Evolutionary conservation across 2,329 filamentous ascomycete species (phyloP), one percentile per base, ranked within the genome.

Genomic region (Tolypocladium capitatum): DNA sequence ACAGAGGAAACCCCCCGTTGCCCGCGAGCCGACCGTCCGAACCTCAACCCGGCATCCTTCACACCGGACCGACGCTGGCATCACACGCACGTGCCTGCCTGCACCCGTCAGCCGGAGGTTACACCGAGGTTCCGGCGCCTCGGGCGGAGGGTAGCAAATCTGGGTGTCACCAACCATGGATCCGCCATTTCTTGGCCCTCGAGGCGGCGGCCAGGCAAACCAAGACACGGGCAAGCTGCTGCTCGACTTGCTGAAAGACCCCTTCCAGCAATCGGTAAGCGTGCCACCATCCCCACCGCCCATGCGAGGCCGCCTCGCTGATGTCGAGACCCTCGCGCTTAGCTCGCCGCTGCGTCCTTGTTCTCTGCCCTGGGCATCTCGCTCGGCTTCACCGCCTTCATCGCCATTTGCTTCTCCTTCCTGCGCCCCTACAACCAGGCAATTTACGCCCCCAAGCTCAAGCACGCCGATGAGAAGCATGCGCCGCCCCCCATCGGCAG

Each of bases 381-480:
- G 3, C 62, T 96, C 41, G 84, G 80, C 48, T 71, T 92, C 60
- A 87, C 88, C 9, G 59, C 76, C 52, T 72, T 81, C 55, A 82
- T 95, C 56, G 82, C 87, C 52, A 63, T 94, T 49, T 68, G 81
- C 54, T 98, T 97, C 74, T 95, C 88, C 52, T 71, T 96, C 57
- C 73, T 97, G 48, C 86, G 92, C 51, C 92, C 92, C 5, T 89
- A 90, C 66, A 91, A 97, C 65, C 84, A 83, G 48, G 78, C 91
- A 56, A 87, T 98, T 43, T 98, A 98, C 68, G 90, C 92, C 4
- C 92, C 92, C 36, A 91, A 94, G 63, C 74, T 94, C 44, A 94
- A 94, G 63, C 84, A 96, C 71, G 85, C 88, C 62, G 91, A 97
- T 63, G 81, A 88, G 56, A 88, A 84, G 65, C 89, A 95, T 69